phyloP scores from a whole-genome alignment of 2,329 filamentous ascomycete species.

The Aspergillus novoparasiticus region DNA sequence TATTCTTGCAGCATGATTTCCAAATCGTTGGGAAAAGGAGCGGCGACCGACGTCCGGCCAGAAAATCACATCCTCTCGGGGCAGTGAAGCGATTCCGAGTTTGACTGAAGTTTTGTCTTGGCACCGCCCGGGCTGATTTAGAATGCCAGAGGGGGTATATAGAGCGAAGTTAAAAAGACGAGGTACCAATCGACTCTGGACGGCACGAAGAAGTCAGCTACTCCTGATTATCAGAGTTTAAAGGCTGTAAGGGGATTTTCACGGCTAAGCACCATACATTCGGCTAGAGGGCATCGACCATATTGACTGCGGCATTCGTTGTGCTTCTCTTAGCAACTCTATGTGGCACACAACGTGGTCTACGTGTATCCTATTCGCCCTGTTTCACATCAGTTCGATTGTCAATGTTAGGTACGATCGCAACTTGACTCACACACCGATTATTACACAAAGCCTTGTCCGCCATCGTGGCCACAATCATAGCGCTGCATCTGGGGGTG shows the following conservation, averaged over 20 bases:
- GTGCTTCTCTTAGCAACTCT: too few species aligned
- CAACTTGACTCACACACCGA: background rate
- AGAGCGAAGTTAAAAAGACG: too few species aligned
- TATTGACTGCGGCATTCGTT: too few species aligned
- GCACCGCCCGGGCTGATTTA: background rate
- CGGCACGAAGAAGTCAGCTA: too few species aligned
- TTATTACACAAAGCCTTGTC: background rate
- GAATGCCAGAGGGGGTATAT: background rate
- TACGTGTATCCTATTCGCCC: background rate
- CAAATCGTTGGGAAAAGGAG: background rate
- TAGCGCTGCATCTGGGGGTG: background rate
- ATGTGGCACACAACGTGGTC: background rate
- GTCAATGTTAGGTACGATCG: background rate
- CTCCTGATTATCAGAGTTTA: too few species aligned
- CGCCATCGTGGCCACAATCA: background rate
- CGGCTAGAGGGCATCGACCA: too few species aligned
- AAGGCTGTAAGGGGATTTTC: too few species aligned
- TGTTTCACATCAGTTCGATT: background rate
- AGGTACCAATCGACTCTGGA: background rate
- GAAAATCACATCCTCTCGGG: too few species aligned
- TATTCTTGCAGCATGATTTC: background rate
- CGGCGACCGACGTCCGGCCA: background rate
- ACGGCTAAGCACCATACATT: too few species aligned
- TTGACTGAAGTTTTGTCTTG: background rate
- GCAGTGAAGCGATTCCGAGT: too few species aligned